Evolutionary conservation across 2,329 filamentous ascomycete species (phyloP).

Genomic region (Acephala macrosclerotiorum): DNA sequence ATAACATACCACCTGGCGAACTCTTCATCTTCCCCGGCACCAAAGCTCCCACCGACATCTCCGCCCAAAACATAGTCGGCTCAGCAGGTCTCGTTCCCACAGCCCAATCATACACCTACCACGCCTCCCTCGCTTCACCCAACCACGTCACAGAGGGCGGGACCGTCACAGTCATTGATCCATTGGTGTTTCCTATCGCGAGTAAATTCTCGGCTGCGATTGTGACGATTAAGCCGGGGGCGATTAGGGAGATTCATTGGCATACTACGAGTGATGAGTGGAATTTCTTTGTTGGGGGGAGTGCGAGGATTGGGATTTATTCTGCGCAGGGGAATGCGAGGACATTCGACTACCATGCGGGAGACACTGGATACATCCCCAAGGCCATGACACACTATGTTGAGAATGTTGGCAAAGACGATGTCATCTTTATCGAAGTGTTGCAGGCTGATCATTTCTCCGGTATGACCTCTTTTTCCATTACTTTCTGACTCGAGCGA

Average conservation of each 20-base stretch:
- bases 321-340: slow-evolving; percentile 40
- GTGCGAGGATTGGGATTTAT: slow-evolving; percentile 78
- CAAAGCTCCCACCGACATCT: slow-evolving; percentile 52
- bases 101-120: slow-evolving; percentile 54
- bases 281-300: slow-evolving; percentile 79
- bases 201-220: slow-evolving; percentile 77
- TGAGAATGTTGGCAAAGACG: slow-evolving; percentile 81
- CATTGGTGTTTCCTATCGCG: slow-evolving; percentile 77
- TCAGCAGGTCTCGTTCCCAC: slow-evolving; percentile 51
- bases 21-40: slow-evolving; percentile 63
- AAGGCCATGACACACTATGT: slow-evolving; percentile 83
- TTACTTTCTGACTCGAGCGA: not conserved
- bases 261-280: slow-evolving; percentile 82
- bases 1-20: slow-evolving; percentile 54
- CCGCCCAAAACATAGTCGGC: slow-evolving; percentile 55
- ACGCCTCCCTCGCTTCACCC: slow-evolving; percentile 68
- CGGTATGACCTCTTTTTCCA: slow-evolving; percentile 25
- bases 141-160: slow-evolving; percentile 68
- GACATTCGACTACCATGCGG: slow-evolving; percentile 73
- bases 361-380: slow-evolving; percentile 80
- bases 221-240: slow-evolving; percentile 68
- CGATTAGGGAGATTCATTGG: slow-evolving; percentile 71
- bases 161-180: slow-evolving; percentile 76
- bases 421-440: slow-evolving; percentile 78
- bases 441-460: slow-evolving; percentile 73